A percentile compares a stretch with the other conserved stretches of the same genome.
These are phyloP conservation scores for Scytalidium lignicola DNA, from an alignment of 2,329 filamentous ascomycete genomes.

Conservation along the genomic window DNA sequence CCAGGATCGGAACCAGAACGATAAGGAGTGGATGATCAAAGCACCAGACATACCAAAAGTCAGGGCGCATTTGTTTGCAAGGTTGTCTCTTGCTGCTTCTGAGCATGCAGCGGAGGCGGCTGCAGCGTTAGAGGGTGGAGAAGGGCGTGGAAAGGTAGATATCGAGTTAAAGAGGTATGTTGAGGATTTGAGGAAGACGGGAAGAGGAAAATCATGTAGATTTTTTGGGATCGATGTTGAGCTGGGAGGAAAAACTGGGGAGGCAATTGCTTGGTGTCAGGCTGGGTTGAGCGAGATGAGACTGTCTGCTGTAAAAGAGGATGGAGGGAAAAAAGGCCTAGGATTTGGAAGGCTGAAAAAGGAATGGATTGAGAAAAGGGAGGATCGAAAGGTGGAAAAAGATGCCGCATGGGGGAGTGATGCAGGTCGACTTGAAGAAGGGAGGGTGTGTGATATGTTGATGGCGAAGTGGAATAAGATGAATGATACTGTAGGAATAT, in stretches of 20 bases:
- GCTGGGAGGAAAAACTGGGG: conserved; percentile 71
- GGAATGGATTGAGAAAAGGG: conserved; percentile 69
- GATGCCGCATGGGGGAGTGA: conserved; percentile 72
- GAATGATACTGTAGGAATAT: conserved; percentile 74
- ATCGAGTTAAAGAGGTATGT: conserved; percentile 67
- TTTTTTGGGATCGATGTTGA: conserved; percentile 92
- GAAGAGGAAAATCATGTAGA: conserved; percentile 78
- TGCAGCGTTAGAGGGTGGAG: conserved; percentile 40
- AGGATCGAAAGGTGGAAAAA: conserved; percentile 75
- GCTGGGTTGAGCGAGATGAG: conserved; percentile 74
- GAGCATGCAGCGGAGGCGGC: conserved; percentile 78
- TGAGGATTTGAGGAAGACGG: conserved; percentile 67
- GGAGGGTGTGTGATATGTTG: conserved; percentile 78
- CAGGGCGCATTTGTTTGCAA: conserved; percentile 79
- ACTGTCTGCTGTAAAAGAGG: conserved; percentile 41
- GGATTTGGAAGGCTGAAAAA: conserved; percentile 64
- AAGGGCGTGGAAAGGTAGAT: conserved; percentile 48
- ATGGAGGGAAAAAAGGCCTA: conserved; percentile 45
- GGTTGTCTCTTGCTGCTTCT: conserved; percentile 79
- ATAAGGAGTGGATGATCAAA: conserved; percentile 96
- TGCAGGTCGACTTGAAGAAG: conserved; percentile 80
- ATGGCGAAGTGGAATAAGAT: conserved; percentile 85
- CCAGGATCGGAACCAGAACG: conserved; percentile 74
- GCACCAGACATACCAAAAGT: conserved; percentile 84
- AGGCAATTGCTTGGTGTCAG: conserved; percentile 79